phyloP scores from a whole-genome alignment of 805 yeast genomes.

The Isabelozyma gotoi region DNA sequence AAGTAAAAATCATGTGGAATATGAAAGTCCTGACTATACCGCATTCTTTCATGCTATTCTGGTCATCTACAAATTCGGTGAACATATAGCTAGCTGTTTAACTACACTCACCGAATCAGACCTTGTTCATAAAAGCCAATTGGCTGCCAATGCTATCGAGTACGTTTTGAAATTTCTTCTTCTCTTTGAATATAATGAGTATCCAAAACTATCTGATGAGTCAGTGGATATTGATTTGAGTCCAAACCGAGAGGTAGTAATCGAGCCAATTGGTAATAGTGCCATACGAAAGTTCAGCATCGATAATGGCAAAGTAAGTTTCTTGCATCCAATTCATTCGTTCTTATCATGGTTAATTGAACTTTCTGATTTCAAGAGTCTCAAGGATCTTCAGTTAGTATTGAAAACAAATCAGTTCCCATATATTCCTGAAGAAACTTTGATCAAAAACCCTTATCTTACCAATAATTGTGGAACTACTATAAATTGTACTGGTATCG shows the following conservation, averaged over 20 bases:
- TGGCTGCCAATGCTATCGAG: slow-evolving; percentile 26
- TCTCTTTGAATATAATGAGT: slow-evolving; percentile 25
- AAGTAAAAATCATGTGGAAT: slow-evolving; percentile 80
- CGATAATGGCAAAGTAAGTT: slow-evolving; percentile 52
- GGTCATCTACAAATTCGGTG: slow-evolving; percentile 63
- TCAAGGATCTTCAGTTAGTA: slow-evolving; percentile 18
- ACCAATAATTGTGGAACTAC: slow-evolving; percentile 10
- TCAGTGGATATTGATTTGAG: slow-evolving; percentile 22
- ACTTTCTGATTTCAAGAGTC: slow-evolving; percentile 32
- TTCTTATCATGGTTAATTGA: slow-evolving; percentile 72
- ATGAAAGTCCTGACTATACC: slow-evolving; percentile 82
- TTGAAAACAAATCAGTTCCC: slow-evolving; percentile 12
- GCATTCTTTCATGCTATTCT: slow-evolving; percentile 68
- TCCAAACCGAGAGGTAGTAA: slow-evolving; percentile 11
- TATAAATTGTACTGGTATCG: background rate
- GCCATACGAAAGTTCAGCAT: slow-evolving; percentile 23
- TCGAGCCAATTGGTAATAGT: slow-evolving; percentile 21
- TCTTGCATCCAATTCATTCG: slow-evolving; percentile 79
- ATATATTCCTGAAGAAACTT: background rate
- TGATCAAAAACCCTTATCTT: slow-evolving; percentile 5
- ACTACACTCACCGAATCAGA: slow-evolving; percentile 18
- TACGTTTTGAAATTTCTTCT: slow-evolving; percentile 30
- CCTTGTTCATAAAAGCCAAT: slow-evolving; percentile 7
- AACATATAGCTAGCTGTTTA: slow-evolving; percentile 49
- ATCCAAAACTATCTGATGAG: slow-evolving; percentile 27